phyloP scores from a whole-genome alignment of 371 early-diverging fungal genomes.

The Apophysomyces elegans region DNA sequence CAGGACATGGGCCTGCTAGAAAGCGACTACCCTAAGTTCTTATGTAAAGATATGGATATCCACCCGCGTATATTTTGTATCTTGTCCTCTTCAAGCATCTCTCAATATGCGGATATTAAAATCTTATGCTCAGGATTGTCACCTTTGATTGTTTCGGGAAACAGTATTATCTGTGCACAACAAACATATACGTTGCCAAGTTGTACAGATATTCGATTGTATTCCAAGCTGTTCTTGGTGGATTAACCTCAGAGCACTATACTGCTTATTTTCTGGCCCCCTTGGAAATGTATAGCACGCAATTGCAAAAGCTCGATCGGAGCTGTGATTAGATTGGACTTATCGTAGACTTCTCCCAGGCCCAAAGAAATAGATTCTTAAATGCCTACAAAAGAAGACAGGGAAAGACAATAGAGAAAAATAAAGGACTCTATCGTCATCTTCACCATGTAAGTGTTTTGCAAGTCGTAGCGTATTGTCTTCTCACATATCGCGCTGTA shows the following conservation, averaged over 20 bases:
- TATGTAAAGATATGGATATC: too few species aligned
- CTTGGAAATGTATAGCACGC: not conserved
- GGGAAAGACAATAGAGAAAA: not conserved
- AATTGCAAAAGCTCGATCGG: not conserved
- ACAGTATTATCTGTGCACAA: not conserved
- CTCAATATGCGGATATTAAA: not conserved
- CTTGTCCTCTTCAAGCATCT: too few species aligned
- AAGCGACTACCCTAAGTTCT: too few species aligned
- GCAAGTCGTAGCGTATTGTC: not conserved
- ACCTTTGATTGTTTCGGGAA: not conserved
- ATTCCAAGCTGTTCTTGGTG: not conserved
- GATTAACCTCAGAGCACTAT: not conserved
- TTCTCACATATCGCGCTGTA: not conserved
- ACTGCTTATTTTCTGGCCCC: not conserved
- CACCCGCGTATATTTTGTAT: not conserved
- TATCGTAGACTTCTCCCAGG: not conserved
- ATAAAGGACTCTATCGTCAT: not conserved
- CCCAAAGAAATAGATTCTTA: not conserved
- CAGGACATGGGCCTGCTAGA: too few species aligned
- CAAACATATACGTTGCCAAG: not conserved
- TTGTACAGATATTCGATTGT: not conserved
- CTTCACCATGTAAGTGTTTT: not conserved
- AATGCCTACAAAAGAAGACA: not conserved
- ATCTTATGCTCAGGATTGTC: not conserved
- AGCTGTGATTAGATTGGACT: not conserved